Evolutionary conservation across 164 flowering plant genomes (phyloP).

Genomic region (Cinnamomum chago): DNA sequence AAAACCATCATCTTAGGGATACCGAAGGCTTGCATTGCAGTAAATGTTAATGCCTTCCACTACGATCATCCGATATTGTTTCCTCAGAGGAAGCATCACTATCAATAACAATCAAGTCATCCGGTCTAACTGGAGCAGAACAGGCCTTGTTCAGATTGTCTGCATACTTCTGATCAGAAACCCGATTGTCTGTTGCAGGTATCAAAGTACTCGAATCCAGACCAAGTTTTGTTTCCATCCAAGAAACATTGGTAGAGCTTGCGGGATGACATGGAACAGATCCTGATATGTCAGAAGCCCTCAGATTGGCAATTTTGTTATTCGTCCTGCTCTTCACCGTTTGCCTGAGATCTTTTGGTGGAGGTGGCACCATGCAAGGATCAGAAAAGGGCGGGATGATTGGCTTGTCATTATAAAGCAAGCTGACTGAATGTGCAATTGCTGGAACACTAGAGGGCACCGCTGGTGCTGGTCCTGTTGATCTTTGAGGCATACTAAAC

Average conservation of each 20-base stretch:
- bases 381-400: constrained; percentile 12
- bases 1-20: not conserved
- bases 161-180: constrained; percentile 4
- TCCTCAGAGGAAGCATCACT: constrained; percentile 70
- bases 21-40: not conserved
- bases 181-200: not conserved
- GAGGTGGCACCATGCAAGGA: not conserved
- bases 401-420: constrained; percentile 9
- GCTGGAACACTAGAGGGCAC: constrained; percentile 11
- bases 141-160: constrained; percentile 8
- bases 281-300: constrained; percentile 8
- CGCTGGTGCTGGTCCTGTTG: constrained; percentile 11
- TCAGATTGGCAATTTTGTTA: constrained; percentile 7
- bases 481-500: constrained; percentile 15
- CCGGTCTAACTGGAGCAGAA: constrained; percentile 9
- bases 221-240: constrained; percentile 7
- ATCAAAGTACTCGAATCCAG: constrained; percentile 9
- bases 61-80: constrained; percentile 58
- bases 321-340: constrained; percentile 4
- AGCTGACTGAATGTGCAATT: constrained; percentile 9
- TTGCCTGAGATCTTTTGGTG: constrained; percentile 1
- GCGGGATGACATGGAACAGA: constrained; percentile 5
- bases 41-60: constrained; percentile 19
- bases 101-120: constrained; percentile 42
- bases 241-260: constrained; percentile 8